Conservation (phyloP, 192 early-diverging fungal species). For the Endogone sp. region DNA sequence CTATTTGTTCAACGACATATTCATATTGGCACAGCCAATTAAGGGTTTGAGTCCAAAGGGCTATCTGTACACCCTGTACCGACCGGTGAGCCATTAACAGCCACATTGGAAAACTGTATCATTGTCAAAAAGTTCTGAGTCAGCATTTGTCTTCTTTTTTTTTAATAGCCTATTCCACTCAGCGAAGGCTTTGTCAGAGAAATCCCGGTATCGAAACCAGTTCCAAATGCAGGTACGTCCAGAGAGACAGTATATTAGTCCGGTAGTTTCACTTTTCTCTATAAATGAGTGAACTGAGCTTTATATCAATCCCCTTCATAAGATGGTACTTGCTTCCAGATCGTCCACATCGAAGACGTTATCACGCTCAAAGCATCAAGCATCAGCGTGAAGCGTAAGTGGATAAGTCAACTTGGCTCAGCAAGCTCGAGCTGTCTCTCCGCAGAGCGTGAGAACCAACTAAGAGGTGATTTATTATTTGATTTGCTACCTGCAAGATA, state of each 20-base stretch:
- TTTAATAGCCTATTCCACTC: conserved; percentile 10
- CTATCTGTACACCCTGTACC: conserved; percentile 39
- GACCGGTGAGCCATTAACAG: conserved; percentile 28
- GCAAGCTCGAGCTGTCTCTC: not conserved
- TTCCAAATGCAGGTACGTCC: not conserved
- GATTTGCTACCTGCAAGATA: too few relatives aligned
- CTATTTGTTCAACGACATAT: conserved; percentile 71
- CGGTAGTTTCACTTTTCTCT: not conserved
- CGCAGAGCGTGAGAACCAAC: too few relatives aligned
- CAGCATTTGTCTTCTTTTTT: conserved; percentile 10
- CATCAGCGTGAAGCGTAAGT: conserved; percentile 51
- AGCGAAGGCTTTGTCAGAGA: conserved; percentile 13
- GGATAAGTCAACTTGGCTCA: conserved; percentile 43
- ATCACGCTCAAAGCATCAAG: conserved; percentile 51
- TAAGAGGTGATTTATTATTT: too few relatives aligned
- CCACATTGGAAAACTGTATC: conserved; percentile 21
- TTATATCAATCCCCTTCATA: not conserved
- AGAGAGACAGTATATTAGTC: not conserved
- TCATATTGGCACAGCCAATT: conserved; percentile 54
- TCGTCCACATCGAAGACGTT: conserved; percentile 46
- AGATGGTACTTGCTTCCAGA: conserved; percentile 61
- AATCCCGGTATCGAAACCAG: conserved; percentile 10
- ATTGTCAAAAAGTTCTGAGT: conserved; percentile 18
- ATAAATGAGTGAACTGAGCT: not conserved
- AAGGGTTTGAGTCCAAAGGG: conserved; percentile 30